Conservation (phyloP, 2,329 filamentous ascomycete genomes). For the Coniochaeta sp. region DNA sequence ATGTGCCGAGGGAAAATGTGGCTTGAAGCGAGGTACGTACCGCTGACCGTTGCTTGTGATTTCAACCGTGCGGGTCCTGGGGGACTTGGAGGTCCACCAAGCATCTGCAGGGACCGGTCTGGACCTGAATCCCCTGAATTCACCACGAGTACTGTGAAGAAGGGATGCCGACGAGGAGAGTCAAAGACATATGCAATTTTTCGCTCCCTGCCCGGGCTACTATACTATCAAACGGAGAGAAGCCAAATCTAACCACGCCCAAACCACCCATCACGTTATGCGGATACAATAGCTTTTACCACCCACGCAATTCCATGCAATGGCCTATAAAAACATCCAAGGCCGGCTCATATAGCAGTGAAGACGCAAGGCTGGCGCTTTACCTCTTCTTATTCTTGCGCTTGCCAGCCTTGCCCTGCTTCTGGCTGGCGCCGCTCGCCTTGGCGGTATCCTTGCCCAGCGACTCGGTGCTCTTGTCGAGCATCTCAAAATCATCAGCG, state of each 20-base stretch:
- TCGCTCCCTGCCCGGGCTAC: no score
- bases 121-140: no score
- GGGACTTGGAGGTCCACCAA: not conserved
- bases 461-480: constrained; percentile 54
- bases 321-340: not conserved
- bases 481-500: constrained; percentile 53
- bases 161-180: no score
- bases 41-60: not conserved
- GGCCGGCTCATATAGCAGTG: not conserved
- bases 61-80: not conserved
- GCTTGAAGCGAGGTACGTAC: not conserved
- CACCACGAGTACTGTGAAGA: no score
- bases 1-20: not conserved
- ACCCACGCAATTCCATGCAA: not conserved
- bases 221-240: no score
- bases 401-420: constrained; percentile 39
- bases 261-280: not conserved
- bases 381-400: constrained; percentile 49
- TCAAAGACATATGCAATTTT: no score
- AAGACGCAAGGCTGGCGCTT: constrained; percentile 7
- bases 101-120: not conserved
- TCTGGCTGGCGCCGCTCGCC: constrained; percentile 34
- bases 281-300: not conserved
- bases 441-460: constrained; percentile 44
- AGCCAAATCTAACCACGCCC: not conserved